Evolutionary conservation across 768 basidiomycete species (phyloP), one percentile per base, ranked within the genome.

Genomic region (Cystobasidium tubakii): DNA sequence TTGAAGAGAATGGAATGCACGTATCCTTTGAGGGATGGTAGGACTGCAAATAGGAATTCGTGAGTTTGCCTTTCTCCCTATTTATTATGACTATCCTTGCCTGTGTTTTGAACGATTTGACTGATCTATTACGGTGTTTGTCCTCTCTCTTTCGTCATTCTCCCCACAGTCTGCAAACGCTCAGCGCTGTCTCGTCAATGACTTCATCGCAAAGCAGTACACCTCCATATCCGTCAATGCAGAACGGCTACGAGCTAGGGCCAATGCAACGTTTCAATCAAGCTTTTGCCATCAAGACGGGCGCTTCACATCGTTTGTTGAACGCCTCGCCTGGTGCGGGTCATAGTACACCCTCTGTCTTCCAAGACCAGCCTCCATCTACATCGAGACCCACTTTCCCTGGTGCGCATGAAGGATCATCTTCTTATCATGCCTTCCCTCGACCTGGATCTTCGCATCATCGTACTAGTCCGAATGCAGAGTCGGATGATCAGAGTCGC

Each of bases 1-100:
- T 60, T 60, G 27, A 60, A 60, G 57, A 60, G 23, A 29, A 60
- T 60, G 57, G 23, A 60, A 7, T 60, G 57, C 33, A 6, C 29
- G 2, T 60, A 60, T 60, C 57, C 57, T 25, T 21, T 60, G 33
- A 60, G 57, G 23, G 57, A 60, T 60, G 57, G 57, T 12, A 60
- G 57, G 33, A 60, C 57, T 31, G 57, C 33, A 6, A 27, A 60
- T 21, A 12, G 57, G 25, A 60, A 12, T 31, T 60, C 57, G 57
- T 60, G 57, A 60, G 57, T 60, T n/a, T n/a, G n/a, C n/a, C n/a
- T n/a, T n/a, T n/a, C n/a, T n/a, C n/a, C n/a, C n/a, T n/a, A n/a
- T n/a, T n/a, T n/a, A n/a, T n/a, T n/a, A n/a, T n/a, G n/a, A n/a
- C n/a, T n/a, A n/a, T n/a, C n/a, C n/a, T n/a, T n/a, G n/a, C n/a